Base-by-base conservation (phyloP, 2,329 filamentous ascomycete genomes). In the Xylariaceae sp. region DNA sequence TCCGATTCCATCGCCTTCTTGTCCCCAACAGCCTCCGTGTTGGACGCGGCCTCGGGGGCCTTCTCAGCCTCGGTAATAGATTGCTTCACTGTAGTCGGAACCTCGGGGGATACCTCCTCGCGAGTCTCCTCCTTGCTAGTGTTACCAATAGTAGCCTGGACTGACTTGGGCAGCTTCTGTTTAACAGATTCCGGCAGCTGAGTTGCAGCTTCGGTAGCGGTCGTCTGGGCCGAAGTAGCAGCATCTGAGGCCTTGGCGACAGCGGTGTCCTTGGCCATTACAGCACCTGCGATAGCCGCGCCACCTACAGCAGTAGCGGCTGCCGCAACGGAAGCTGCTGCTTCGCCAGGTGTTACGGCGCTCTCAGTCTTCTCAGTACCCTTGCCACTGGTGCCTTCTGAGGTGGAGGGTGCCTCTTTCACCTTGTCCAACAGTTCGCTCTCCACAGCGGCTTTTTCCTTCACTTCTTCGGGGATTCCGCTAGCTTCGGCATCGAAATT, bases 1-100 rank as follows among this genome's bases (percentile, higher is more conserved):
- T 95, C 85, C 19, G 78, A 64, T 68, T 94, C 88, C 4, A 89
- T 73, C 9, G 71, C 74, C 61, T 78, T 79, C 77, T 93, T 93
- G 54, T 90, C 86, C 48, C 76, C 67, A 6, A 93, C 85, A 15
- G 82, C 85, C 41, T 74, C 73, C 2, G 79, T 69, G 63, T 81
- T 84, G 41, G 77, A 76, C 28, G 85, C 78, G 26, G 87, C 87
- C 65, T 93, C 88, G 8, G 87, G 83, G 46, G 69, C 72, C 55
- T 73, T 63, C 41, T 79, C 76, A 17, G 85, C 75, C 55, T 76
- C 70, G 30, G 65, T 59, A 36, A 81, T 74, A 7, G 77, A 79
- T 51, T 78, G 68, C 63, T 76, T 76, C 15, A 82, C 79, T 50
- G 76, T 69, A 19, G 60, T 57, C 40, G 79, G 78, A 4, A 79